Base-by-base conservation (phyloP, 2,329 filamentous ascomycete species). In the Xylaria sp. region DNA sequence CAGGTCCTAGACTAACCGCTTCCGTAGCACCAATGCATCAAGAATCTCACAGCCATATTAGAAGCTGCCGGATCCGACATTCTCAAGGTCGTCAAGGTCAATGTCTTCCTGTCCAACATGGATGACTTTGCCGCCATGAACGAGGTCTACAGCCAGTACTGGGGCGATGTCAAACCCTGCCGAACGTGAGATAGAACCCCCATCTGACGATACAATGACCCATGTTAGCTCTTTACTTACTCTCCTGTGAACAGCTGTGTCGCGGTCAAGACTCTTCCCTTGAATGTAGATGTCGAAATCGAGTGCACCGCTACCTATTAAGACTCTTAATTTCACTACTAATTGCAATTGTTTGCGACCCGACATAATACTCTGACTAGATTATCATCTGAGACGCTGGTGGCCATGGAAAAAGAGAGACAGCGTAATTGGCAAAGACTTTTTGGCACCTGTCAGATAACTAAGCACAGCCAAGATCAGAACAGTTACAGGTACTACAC, bases 281-380 rank as follows among this genome's bases (percentile, higher is more conserved):
- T 94, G 83, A 88, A 89, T 60, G 92, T 93, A 43, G 89, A 92
- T 61, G 89, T 97, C 28, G 93, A 96, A 84, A 95, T 97, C 75
- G 92, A 97, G 84, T 91, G 88, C 76, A 90, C 95, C 80, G 92
- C 92, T 12, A 67, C 60, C 8, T 67, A 63, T 58, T 67, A 31
- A 59, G 53, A 9, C 23, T 17, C 15, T 33, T 12, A 1, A 23
- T 25, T 19, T n/a, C 21, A 12, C 4, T 37, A 14, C 33, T 25
- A 51, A 33, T 14, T 19, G 14, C 33, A 38, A 19, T 11, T 12
- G 28, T 31, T 31, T n/a, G n/a, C 28, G 28, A 31, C 28, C 28
- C 9, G 9, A 31, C 28, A 31, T 31, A 31, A 9, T 9, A n/a
- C n/a, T n/a, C n/a, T n/a, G n/a, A n/a, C n/a, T n/a, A n/a, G n/a